Evolutionary conservation across 495 filamentous ascomycete species (phyloP), one percentile per base, ranked within the genome.

Genomic region (Thermochaetoides thermophila): DNA sequence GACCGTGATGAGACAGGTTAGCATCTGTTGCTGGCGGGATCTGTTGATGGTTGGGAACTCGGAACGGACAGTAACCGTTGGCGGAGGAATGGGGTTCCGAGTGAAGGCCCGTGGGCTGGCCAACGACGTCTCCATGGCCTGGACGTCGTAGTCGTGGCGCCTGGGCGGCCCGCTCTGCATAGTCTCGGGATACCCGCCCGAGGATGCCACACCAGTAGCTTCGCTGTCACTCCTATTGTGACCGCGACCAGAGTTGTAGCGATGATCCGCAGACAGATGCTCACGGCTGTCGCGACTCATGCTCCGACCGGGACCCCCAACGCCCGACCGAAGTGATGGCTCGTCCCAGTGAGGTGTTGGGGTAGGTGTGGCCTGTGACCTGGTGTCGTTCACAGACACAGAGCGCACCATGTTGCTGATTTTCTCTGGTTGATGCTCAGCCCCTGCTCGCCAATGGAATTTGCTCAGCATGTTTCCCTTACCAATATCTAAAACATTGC

Each of bases 401-500:
- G 81, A 84, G 44, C 86, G 81, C 29, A 96, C 84, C 52, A 96
- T 86, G 45, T 69, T 91, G 57, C 83, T 94, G 28, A 99, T 71
- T 68, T 95, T 96, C 50, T 94, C 89, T 93, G 56, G 7, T 42
- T 31, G 22, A 18, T 46, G 21, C 53, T 43, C 38, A 50, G 34
- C 31, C 24, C 27, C 13, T 19, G 17, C 9, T 14, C 21, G 14
- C 17, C 8, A 3, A 31, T 17, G 6, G 18, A n/a, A 15, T 18
- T 27, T n/a, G 15, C 12, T 26, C 10, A 38, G 20, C n/a, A n/a
- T n/a, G n/a, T n/a, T n/a, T n/a, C n/a, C n/a, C 41, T 48, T 44
- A 96, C 87, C 86, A 37, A 96, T 75, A 61, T 96, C 85, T 26
- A 94, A 52, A 19, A 94, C 81, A 65, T 93, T 94, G 32, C 89